Evolutionary conservation across 2,329 filamentous ascomycete genomes (phyloP).

Genomic region (Thelonectria blattea): DNA sequence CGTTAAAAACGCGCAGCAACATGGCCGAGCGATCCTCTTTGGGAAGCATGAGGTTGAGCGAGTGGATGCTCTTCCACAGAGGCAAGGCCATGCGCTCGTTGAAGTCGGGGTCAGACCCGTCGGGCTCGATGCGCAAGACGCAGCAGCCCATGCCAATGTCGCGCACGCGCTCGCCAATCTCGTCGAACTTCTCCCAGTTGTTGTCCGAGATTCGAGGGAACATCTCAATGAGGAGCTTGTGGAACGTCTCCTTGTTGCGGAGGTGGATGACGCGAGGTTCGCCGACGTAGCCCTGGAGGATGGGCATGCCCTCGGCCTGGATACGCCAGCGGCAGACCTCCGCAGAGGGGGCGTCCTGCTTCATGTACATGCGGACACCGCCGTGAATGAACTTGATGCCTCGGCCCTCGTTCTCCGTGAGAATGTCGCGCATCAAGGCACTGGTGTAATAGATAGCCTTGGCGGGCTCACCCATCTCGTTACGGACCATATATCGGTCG

Average conservation of each 20-base stretch:
- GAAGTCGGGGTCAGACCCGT: conserved; percentile 64
- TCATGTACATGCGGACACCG: conserved; percentile 99
- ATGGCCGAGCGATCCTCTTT: conserved; percentile 96
- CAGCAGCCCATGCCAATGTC: conserved; percentile 90
- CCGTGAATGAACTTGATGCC: conserved; percentile 96
- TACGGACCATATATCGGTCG: conserved; percentile 95
- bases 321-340: conserved; percentile 94
- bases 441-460: conserved; percentile 98
- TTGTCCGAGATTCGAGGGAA: conserved; percentile 86
- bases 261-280: conserved; percentile 76
- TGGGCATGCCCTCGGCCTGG: conserved; percentile 90
- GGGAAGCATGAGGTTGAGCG: conserved; percentile 94
- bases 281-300: conserved; percentile 89
- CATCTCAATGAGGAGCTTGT: conserved; percentile 89
- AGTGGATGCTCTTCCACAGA: conserved; percentile 91
- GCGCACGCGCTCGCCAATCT: conserved; percentile 83
- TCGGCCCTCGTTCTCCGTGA: conserved; percentile 84
- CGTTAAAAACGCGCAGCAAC: conserved; percentile 89
- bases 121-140: conserved; percentile 82
- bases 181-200: conserved; percentile 77
- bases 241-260: conserved; percentile 78
- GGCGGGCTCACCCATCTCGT: conserved; percentile 83
- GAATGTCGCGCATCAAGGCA: conserved; percentile 80
- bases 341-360: conserved; percentile 87
- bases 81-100: conserved; percentile 85